These are phyloP conservation scores for Thalassia testudinum DNA, from an alignment of 116 monocot genomes.

Conservation along the genomic window DNA sequence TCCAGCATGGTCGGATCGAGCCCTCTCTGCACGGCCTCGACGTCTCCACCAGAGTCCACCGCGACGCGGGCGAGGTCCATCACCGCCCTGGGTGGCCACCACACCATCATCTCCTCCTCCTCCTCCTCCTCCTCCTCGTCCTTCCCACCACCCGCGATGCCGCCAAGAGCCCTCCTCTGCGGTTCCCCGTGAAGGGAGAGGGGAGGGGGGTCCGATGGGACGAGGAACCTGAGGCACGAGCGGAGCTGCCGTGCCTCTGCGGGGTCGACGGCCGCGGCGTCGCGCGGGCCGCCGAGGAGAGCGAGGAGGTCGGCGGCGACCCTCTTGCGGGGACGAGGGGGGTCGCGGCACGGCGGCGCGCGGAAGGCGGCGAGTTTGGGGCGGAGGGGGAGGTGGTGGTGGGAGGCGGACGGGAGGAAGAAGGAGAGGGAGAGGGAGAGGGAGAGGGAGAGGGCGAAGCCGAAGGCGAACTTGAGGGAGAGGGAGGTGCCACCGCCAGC, in stretches of 20 bases:
- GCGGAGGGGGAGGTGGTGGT: not conserved
- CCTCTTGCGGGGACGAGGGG: slow-evolving; percentile 12
- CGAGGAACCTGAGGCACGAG: slow-evolving; percentile 80
- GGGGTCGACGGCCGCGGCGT: slow-evolving; percentile 21
- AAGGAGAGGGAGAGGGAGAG: slow-evolving; percentile 17
- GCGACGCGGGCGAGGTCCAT: slow-evolving; percentile 79
- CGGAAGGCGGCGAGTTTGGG: slow-evolving; percentile 10
- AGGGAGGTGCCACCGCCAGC: not conserved
- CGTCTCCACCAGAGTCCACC: slow-evolving; percentile 64
- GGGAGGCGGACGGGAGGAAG: too few species aligned
- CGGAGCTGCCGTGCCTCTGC: slow-evolving; percentile 19
- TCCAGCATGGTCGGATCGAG: slow-evolving; percentile 58
- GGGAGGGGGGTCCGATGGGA: slow-evolving; percentile 16
- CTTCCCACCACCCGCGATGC: not conserved
- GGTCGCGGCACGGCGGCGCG: slow-evolving; percentile 8
- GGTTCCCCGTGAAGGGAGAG: not conserved
- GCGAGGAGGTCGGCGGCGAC: slow-evolving; percentile 58
- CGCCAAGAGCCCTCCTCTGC: slow-evolving; percentile 3
- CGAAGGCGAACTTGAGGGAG: slow-evolving; percentile 16
- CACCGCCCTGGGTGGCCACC: slow-evolving; percentile 77
- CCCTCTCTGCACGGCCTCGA: slow-evolving; percentile 36
- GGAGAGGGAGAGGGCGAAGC: slow-evolving; percentile 40
- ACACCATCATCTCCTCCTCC: slow-evolving; percentile 27
- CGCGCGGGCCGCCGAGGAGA: slow-evolving; percentile 33
- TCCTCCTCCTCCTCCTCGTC: not conserved